Percentiles rank a stretch among this genome's conserved stretches.
Evolutionary conservation across 352 stramenopile species (phyloP).

Genomic region (Phytopythium sindhum): DNA sequence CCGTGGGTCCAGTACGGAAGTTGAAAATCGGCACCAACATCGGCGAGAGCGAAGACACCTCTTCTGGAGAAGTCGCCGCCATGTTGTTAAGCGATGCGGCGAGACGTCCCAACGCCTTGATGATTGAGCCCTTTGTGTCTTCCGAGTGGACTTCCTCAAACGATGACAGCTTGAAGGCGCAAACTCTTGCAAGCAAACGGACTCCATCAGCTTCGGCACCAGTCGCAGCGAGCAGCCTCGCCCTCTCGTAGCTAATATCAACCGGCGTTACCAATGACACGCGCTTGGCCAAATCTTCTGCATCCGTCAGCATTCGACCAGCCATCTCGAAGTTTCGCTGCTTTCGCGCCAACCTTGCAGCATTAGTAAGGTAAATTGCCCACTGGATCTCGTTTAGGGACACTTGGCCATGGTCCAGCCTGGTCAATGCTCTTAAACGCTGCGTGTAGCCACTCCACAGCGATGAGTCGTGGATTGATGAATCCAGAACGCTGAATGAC

Average conservation of each 20-base stretch:
- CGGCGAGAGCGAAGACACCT: neutral
- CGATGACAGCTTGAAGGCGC: neutral
- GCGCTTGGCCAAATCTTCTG: conserved; percentile 7
- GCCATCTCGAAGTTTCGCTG: conserved; percentile 52
- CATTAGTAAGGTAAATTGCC: conserved; percentile 18
- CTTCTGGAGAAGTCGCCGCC: conserved; percentile 2
- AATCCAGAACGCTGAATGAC: conserved; percentile 15
- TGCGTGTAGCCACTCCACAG: conserved; percentile 18
- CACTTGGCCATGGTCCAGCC: neutral
- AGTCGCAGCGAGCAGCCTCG: conserved; percentile 30
- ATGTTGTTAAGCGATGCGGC: neutral
- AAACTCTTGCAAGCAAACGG: conserved; percentile 15
- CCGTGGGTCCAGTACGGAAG: neutral
- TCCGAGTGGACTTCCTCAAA: neutral
- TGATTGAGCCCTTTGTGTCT: neutral
- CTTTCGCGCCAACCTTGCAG: conserved; percentile 47
- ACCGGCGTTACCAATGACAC: conserved; percentile 4
- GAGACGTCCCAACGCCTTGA: conserved; percentile 5
- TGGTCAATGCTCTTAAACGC: neutral
- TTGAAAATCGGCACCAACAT: neutral
- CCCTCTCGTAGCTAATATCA: conserved; percentile 31
- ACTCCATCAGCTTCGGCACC: conserved; percentile 28
- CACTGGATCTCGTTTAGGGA: neutral
- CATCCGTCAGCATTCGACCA: conserved; percentile 27
- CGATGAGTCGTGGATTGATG: conserved; percentile 27